phyloP scores from a whole-genome alignment of 2,329 filamentous ascomycete genomes.

The Stagonosporopsis rhizophila region DNA sequence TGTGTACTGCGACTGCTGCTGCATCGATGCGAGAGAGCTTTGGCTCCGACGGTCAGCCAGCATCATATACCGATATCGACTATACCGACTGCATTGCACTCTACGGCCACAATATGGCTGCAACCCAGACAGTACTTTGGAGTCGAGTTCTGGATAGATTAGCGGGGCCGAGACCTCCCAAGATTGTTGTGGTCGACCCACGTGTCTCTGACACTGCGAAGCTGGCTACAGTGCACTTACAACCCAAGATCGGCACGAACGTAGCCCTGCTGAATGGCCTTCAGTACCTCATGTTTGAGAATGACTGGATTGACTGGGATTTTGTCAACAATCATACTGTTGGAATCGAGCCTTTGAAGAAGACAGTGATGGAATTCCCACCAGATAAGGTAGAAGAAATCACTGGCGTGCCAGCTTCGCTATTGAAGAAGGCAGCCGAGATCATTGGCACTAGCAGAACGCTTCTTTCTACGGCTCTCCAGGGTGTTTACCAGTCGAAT shows the following conservation, averaged over 20 bases:
- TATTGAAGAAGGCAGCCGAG: slow-evolving; percentile 10
- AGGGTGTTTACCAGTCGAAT: slow-evolving; percentile 17
- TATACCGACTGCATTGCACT: slow-evolving; percentile 16
- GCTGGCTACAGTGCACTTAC: slow-evolving; percentile 14
- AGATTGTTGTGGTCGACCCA: slow-evolving; percentile 16
- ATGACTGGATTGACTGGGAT: slow-evolving; percentile 15
- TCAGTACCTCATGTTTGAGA: slow-evolving; percentile 16
- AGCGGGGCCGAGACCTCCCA: slow-evolving; percentile 8
- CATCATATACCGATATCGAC: slow-evolving; percentile 18
- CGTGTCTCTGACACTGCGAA: slow-evolving; percentile 16
- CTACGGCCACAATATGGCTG: slow-evolving; percentile 16
- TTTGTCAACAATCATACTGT: slow-evolving; percentile 12
- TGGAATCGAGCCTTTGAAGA: slow-evolving; percentile 8
- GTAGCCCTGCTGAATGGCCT: slow-evolving; percentile 17
- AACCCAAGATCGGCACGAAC: slow-evolving; percentile 17
- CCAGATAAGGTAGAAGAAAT: slow-evolving; percentile 12
- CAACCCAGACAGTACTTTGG: slow-evolving; percentile 14
- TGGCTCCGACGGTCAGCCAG: slow-evolving; percentile 13
- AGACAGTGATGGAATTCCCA: slow-evolving; percentile 10
- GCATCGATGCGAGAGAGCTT: slow-evolving; percentile 18
- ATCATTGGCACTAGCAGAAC: slow-evolving; percentile 18
- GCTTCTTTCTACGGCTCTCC: slow-evolving; percentile 13
- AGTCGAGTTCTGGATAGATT: slow-evolving; percentile 11
- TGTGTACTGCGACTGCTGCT: slow-evolving; percentile 15
- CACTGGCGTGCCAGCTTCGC: slow-evolving; percentile 9